Conservation (phyloP, 1,284 basidiomycete species). For the Thecaphora frezii region DNA sequence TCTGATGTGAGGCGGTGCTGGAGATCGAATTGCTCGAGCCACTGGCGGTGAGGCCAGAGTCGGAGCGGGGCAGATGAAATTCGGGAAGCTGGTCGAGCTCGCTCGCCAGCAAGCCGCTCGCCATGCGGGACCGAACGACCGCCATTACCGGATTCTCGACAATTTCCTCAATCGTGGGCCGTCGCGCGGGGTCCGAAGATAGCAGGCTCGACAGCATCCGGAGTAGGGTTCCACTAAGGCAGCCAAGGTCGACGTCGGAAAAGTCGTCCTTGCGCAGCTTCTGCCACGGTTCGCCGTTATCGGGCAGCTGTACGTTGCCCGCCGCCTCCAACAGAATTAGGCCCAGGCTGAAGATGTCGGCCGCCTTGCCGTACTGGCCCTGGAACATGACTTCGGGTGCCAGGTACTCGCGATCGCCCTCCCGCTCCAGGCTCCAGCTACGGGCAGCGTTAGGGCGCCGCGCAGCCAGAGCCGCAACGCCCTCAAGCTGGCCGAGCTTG, state of each 20-base stretch:
- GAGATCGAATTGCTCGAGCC: slow-evolving; percentile 16
- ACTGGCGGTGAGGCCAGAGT: slow-evolving; percentile 18
- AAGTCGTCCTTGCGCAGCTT: slow-evolving; percentile 89
- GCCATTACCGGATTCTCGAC: slow-evolving; percentile 34
- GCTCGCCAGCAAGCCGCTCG: slow-evolving; percentile 33
- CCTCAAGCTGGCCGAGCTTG: slow-evolving; percentile 3
- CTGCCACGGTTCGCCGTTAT: slow-evolving; percentile 94
- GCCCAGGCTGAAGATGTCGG: slow-evolving; percentile 95
- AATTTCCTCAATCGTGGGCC: slow-evolving; percentile 46
- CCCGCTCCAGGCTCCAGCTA: slow-evolving; percentile 65
- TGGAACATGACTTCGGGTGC: slow-evolving; percentile 89
- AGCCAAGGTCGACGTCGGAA: slow-evolving; percentile 74
- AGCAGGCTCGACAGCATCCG: slow-evolving; percentile 45
- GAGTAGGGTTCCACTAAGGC: slow-evolving; percentile 61
- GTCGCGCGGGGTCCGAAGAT: slow-evolving; percentile 31
- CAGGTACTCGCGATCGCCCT: slow-evolving; percentile 96
- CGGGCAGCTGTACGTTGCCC: slow-evolving; percentile 92
- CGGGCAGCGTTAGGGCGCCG: background rate
- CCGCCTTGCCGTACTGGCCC: slow-evolving; percentile 86
- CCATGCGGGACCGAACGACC: slow-evolving; percentile 42
- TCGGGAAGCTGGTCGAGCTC: slow-evolving; percentile 57
- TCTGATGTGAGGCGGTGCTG: slow-evolving; percentile 22
- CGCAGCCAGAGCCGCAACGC: slow-evolving; percentile 8
- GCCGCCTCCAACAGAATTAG: slow-evolving; percentile 93
- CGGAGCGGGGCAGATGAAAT: slow-evolving; percentile 22